Percentiles rank a stretch among this genome's conserved stretches.
Conservation (phyloP, 345 rosid species). For the Lagerstroemia speciosa region DNA sequence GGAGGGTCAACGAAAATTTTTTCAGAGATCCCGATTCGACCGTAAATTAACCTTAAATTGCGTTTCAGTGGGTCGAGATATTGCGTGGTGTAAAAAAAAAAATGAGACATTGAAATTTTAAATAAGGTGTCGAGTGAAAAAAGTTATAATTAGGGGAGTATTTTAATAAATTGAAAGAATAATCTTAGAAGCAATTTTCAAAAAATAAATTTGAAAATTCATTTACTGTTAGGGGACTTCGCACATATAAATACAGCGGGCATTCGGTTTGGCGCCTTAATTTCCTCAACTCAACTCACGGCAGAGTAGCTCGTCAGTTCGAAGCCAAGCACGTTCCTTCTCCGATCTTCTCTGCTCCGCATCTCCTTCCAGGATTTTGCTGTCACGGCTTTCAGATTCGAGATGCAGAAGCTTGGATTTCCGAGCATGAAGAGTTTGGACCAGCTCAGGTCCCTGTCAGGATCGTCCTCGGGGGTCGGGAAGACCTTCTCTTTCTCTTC, state of each 20-base stretch:
- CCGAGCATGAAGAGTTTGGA: slow-evolving; percentile 66
- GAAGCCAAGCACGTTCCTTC: background rate
- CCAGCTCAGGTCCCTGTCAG: slow-evolving; percentile 39
- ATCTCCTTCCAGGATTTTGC: background rate
- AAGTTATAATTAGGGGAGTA: too few species aligned
- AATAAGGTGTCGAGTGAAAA: too few species aligned
- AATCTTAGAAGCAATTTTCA: too few species aligned
- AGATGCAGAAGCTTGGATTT: slow-evolving; percentile 69
- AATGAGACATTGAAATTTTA: too few species aligned
- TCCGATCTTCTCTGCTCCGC: slow-evolving; percentile 2
- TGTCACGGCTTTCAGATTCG: background rate
- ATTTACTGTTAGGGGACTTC: background rate
- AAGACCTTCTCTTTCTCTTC: slow-evolving; percentile 46
- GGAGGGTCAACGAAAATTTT: too few species aligned
- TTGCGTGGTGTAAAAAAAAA: too few species aligned
- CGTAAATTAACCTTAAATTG: too few species aligned
- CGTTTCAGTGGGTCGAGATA: too few species aligned
- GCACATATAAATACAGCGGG: background rate
- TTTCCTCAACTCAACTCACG: background rate
- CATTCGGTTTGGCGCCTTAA: background rate
- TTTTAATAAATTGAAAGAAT: too few species aligned
- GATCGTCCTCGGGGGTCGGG: slow-evolving; percentile 31
- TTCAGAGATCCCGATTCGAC: too few species aligned
- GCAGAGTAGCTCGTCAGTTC: background rate
- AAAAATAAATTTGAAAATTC: too few species aligned